Evolutionary conservation across 1,284 basidiomycete species (phyloP), one percentile per base, ranked within the genome.

Genomic region (Cutaneotrichosporon sp.): DNA sequence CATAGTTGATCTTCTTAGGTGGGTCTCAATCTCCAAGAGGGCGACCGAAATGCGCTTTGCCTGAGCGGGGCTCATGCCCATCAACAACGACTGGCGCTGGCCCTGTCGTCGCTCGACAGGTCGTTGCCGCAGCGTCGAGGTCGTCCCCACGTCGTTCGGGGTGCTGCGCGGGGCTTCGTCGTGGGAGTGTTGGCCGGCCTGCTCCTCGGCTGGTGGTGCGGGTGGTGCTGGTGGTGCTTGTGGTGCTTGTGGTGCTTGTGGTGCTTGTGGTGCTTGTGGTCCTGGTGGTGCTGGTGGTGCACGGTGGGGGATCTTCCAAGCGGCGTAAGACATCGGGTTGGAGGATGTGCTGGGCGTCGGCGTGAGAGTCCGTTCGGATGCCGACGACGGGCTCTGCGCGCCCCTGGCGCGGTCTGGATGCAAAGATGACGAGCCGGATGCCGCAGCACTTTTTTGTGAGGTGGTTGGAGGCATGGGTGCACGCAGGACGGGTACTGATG

Each of bases 11-110:
- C 24, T 47, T 24, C 48, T 56, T 16, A 70, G 54, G 34, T 62
- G 52, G 14, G 55, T 57, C 29, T 67, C 69, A 44, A 72, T 69
- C 49, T 72, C 70, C 10, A 65, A 45, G 19, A 74, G 53, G 4
- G 71, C 71, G 37, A 62, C 42, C 0, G 71, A 74, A 12, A 74
- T 70, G 10, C 71, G 60, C 51, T 70, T 70, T 14, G 65, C 57
- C 52, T 72, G 70, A 7, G 65, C 63, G 1, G 67, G 61, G 27
- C 61, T 65, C 42, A 72, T 46, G 9, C 60, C 63, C 4, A 61
- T 52, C 5, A 74, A 52, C 19, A 68, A 44, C 10, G 67, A 70
- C 50, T 70, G 63, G 5, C 70, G 59, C 34, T 69, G 29, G 8
- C 49, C 25, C n/a, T 32, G 24, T 3, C 35, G 35, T 17, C 17